Evolutionary conservation across 2,329 filamentous ascomycete species (phyloP), one percentile per base, ranked within the genome.

Genomic region (Huntiella moniliformis): DNA sequence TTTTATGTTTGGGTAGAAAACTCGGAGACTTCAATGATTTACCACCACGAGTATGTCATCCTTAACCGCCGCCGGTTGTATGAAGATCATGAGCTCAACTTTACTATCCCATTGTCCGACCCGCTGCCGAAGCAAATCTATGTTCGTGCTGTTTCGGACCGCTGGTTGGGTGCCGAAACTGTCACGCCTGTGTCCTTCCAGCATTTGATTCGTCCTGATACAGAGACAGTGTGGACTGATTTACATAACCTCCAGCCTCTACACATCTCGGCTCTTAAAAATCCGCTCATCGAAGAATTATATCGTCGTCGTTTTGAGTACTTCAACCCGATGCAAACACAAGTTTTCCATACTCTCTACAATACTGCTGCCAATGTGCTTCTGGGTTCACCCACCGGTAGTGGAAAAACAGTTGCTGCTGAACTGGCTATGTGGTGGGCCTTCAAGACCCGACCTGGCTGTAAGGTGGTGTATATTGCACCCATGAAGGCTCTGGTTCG

Each of bases 341-440:
- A 98, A 57, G 85, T 98, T 44, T 98, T 98, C 63, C 91, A 98
- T 56, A 88, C 85, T 11, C 72, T 98, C 32, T 98, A 98, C 53
- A 81, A 96, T 58, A 95, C 91, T 0, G 63, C 82, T 5, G 80
- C 83, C 39, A 98, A 98, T 57, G 87, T 98, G 4, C 71, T 98
- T 3, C 72, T 98, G 6, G 91, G 92, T 5, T 96, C 91, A 2
- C 92, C 91, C 0, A 98, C 92, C 0, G 91, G 91, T 48, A 94
- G 86, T 68, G 91, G 91, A 49, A 98, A 98, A 67, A 98, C 92
- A 0, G 82, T 98, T 36, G 91, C 92, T 13, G 86, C 83, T 42
- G 91, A 98, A 58, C 65, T 98, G 51, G 87, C 92, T 18, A 96
- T 98, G 88, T 98, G 92, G 92, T 95, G 87, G 86, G 88, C 91